Evolutionary conservation across 2,329 filamentous ascomycete species (phyloP), one percentile per base, ranked within the genome.

Genomic region (Grosmannia clavigera): DNA sequence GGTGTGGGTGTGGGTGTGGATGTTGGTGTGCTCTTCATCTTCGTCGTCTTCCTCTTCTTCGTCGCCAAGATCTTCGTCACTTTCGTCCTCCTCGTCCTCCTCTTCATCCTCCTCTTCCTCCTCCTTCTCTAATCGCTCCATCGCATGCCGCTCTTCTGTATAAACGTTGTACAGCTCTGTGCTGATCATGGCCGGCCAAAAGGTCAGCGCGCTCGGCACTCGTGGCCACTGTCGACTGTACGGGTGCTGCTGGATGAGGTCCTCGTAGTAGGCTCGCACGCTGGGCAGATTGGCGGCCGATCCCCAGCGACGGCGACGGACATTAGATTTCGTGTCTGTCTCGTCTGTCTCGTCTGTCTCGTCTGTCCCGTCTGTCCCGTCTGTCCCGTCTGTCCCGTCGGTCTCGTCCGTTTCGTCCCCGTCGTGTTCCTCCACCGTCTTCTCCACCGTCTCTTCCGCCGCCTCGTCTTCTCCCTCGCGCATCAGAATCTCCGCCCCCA

Each of bases 401-500:
- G 10, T 38, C 35, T 11, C 35, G 3, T 14, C 35, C 35, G 12
- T 19, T 14, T n/a, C 29, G 9, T 54, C 14, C 9, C 38, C 58
- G 22, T 22, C 22, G 22, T 22, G 22, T 9, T 64, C 25, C 48
- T 27, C 40, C 55, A 59, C 27, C n/a, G 5, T 25, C 48, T 2
- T 48, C 48, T 27, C 40, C 55, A 59, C 27, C n/a, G 5, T 25
- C 48, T 2, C 11, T 22, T 9, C 52, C 56, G 56, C 53, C 14
- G 29, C 52, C 22, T 35, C 59, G 22, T 70, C 68, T 62, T 78
- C 75, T 7, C 77, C 78, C 33, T 78, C 74, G 19, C 87, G 81
- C 73, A 95, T 83, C 60, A 96, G 73, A 25, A 96, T 82, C 72
- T 96, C 92, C 2, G 89, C 90, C 0, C 90, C 91, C 53, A 96